Evolutionary conservation across 805 yeast species (phyloP).

Genomic region (Cyberlindnera mycetangii): DNA sequence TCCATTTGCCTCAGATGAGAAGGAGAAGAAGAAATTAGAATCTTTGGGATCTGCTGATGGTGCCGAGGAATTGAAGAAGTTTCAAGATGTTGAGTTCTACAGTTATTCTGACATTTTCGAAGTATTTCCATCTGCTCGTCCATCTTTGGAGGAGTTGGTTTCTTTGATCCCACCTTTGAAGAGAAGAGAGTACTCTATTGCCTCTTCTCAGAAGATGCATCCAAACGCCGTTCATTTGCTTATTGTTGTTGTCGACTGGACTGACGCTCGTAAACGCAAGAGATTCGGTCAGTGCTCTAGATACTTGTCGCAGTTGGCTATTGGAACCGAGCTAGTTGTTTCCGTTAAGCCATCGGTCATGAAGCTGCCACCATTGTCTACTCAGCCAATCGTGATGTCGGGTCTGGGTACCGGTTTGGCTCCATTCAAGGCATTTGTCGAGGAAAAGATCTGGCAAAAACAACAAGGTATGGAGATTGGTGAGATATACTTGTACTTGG

Average conservation of each 20-base stretch:
- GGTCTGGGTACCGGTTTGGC: slow-evolving; percentile 98
- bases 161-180: slow-evolving; percentile 80
- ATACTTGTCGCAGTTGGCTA: slow-evolving; percentile 71
- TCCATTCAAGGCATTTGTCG: slow-evolving; percentile 96
- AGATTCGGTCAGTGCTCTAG: slow-evolving; percentile 95
- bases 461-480: slow-evolving; percentile 89
- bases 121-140: slow-evolving; percentile 80
- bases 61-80: slow-evolving; percentile 77
- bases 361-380: slow-evolving; percentile 87
- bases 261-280: slow-evolving; percentile 76
- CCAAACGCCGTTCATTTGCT: slow-evolving; percentile 87
- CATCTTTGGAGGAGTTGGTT: slow-evolving; percentile 65
- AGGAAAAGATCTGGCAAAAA: slow-evolving; percentile 91
- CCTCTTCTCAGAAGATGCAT: slow-evolving; percentile 91
- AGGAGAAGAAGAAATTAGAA: slow-evolving; percentile 59
- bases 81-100: slow-evolving; percentile 79
- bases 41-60: slow-evolving; percentile 75
- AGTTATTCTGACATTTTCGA: slow-evolving; percentile 79
- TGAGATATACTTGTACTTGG: slow-evolving; percentile 80
- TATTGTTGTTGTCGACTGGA: slow-evolving; percentile 96
- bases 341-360: slow-evolving; percentile 95
- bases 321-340: slow-evolving; percentile 87
- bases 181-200: slow-evolving; percentile 97
- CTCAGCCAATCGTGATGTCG: slow-evolving; percentile 92
- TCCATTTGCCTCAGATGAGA: slow-evolving; percentile 64